These are phyloP conservation scores for Nemania abortiva DNA, from an alignment of 2,329 filamentous ascomycete genomes.

Conservation along the genomic window DNA sequence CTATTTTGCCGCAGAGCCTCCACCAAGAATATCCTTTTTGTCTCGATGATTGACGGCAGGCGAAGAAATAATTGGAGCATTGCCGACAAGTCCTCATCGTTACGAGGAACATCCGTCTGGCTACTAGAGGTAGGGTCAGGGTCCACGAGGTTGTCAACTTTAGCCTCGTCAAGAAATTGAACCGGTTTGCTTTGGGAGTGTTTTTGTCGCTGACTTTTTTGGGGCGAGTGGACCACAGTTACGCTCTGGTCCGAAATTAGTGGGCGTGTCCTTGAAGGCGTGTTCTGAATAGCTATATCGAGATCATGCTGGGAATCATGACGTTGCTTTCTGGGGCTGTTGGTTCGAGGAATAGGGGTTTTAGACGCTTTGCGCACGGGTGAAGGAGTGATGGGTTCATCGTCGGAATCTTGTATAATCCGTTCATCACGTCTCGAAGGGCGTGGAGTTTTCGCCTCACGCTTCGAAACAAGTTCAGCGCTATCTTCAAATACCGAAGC, in stretches of 20 bases:
- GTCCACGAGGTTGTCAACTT: constrained; percentile 30
- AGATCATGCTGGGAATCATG: constrained; percentile 36
- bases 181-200: constrained; percentile 34
- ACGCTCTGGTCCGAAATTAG: constrained; percentile 28
- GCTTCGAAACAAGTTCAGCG: constrained; percentile 38
- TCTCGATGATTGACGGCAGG: constrained; percentile 52
- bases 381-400: constrained; percentile 63
- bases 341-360: constrained; percentile 44
- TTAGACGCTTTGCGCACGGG: constrained; percentile 53
- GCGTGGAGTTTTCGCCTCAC: constrained; percentile 38
- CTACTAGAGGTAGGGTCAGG: constrained; percentile 35
- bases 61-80: constrained; percentile 55
- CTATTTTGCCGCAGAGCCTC: constrained; percentile 61
- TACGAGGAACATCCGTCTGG: constrained; percentile 40
- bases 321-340: constrained; percentile 37
- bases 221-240: constrained; percentile 41
- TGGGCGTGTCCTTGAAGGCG: constrained; percentile 44
- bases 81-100: constrained; percentile 49
- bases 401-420: constrained; percentile 68
- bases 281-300: constrained; percentile 43
- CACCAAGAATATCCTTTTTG: constrained; percentile 56
- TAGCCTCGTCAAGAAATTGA: constrained; percentile 21
- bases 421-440: constrained; percentile 50
- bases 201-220: constrained; percentile 36
- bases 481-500: constrained; percentile 40